Evolutionary conservation across 2,329 filamentous ascomycete genomes (phyloP), one percentile per base, ranked within the genome.

Genomic region (Claviceps maximensis): DNA sequence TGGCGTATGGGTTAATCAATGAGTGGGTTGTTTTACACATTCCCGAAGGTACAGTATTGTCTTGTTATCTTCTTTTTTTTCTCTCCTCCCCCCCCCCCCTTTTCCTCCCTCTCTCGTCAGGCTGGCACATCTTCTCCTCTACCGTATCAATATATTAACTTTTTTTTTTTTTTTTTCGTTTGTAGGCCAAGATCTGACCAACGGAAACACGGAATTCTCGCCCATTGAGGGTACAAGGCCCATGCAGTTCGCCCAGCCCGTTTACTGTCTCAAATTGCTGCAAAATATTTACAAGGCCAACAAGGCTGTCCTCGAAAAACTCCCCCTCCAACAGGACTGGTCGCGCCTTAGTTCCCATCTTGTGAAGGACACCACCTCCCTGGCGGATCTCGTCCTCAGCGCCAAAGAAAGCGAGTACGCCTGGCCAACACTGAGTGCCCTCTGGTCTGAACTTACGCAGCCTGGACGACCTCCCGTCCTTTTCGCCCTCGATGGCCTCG

Each of bases 1-100:
- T 94, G 78, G 75, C 86, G 19, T 84, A 90, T 69, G 91, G 82
- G 1, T 83, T 91, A 59, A 67, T 90, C 62, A 88, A 89, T 66
- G 78, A 86, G 29, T 97, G 90, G 89, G 76, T 95, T 46, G 89
- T 97, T 47, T 77, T 98, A 54, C 85, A 87, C 63, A 77, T 97
- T 50, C 90, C 93, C 40, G 89, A 98, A 72, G 86, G 90, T 94
- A 74, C 61, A 76, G 50, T 49, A 74, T 19, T n/a, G 9, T 9
- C 4, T 3, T 33, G 7, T 36, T 33, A 6, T 7, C 12, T 25
- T 19, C n/a, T 31, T 21, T 23, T 45, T 25, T 45, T 3, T 17
- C 23, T 17, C 3, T 41, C 8, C 13, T 45, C 33, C 38, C 29
- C 19, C 10, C 23, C 25, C 7, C 47, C 6, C 13, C n/a, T 21